Percentiles rank a stretch among this genome's conserved stretches.
Evolutionary conservation across 2,329 filamentous ascomycete genomes (phyloP).

Genomic region (Aureobasidium sp.): DNA sequence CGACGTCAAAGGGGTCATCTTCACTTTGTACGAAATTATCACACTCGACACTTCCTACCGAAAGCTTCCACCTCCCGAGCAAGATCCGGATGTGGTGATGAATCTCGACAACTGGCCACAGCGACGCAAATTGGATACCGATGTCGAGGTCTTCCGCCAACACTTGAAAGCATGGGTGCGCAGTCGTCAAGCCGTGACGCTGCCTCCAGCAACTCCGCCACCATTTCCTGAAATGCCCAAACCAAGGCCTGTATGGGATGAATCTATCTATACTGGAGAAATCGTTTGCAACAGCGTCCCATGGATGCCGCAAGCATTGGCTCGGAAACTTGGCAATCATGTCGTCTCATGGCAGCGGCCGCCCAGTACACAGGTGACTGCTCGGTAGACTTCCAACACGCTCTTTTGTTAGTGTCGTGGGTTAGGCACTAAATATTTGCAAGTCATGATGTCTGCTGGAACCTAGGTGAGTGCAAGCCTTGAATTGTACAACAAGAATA

Average conservation of each 20-base stretch:
- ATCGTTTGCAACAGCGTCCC: background rate
- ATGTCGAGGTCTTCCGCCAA: background rate
- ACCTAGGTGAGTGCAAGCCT: too few species aligned
- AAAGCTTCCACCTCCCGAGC: background rate
- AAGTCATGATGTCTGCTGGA: too few species aligned
- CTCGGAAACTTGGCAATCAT: background rate
- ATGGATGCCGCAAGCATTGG: background rate
- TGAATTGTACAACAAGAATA: too few species aligned
- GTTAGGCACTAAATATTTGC: too few species aligned
- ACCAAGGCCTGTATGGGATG: background rate
- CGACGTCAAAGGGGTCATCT: constrained; percentile 3
- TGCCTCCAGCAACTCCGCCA: background rate
- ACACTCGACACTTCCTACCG: background rate
- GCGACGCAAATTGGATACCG: background rate
- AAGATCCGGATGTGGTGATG: background rate
- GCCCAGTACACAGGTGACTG: background rate
- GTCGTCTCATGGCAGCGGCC: background rate
- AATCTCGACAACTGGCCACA: background rate
- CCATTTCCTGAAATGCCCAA: background rate
- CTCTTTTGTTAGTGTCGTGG: too few species aligned
- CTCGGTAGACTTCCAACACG: background rate
- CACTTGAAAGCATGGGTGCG: background rate
- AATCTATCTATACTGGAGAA: background rate
- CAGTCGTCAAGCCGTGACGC: background rate
- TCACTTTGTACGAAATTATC: constrained; percentile 5